These are phyloP conservation scores for Saccharomyces hybrid DNA, from an alignment of 1,139 yeast species.

Conservation along the genomic window DNA sequence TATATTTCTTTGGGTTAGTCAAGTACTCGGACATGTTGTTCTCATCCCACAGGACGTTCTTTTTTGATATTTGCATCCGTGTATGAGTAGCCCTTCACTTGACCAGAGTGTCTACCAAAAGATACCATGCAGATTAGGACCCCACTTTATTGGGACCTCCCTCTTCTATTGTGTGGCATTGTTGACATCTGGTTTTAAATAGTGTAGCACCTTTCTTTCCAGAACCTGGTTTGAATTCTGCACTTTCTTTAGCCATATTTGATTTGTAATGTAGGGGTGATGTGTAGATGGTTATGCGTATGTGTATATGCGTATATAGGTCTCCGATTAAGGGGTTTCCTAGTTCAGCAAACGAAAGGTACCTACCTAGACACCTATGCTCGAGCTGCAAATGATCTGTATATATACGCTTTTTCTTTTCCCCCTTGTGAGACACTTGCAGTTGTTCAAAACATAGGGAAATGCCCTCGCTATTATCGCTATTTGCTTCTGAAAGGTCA, in stretches of 20 bases:
- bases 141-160: conserved; percentile 99
- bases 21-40: conserved; percentile 90
- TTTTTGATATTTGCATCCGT: conserved; percentile 97
- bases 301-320: not conserved
- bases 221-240: conserved; percentile 44
- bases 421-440: not conserved
- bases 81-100: conserved; percentile 87
- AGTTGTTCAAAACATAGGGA: not conserved
- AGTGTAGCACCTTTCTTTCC: conserved; percentile 97
- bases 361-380: not conserved
- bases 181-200: conserved; percentile 97
- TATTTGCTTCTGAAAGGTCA: not conserved
- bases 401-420: not conserved
- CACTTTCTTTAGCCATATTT: conserved; percentile 10
- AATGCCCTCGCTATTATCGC: conserved; percentile 1
- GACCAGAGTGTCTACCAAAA: conserved; percentile 86
- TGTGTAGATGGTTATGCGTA: not conserved
- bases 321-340: not conserved
- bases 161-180: conserved; percentile 93
- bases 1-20: conserved; percentile 99
- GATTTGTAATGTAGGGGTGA: conserved; percentile 22
- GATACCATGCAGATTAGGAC: conserved; percentile 95
- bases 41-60: conserved; percentile 81
- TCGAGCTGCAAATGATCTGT: not conserved
- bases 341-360: not conserved